phyloP scores from a whole-genome alignment of 768 basidiomycete species.

The Clitopilus passeckerianus region DNA sequence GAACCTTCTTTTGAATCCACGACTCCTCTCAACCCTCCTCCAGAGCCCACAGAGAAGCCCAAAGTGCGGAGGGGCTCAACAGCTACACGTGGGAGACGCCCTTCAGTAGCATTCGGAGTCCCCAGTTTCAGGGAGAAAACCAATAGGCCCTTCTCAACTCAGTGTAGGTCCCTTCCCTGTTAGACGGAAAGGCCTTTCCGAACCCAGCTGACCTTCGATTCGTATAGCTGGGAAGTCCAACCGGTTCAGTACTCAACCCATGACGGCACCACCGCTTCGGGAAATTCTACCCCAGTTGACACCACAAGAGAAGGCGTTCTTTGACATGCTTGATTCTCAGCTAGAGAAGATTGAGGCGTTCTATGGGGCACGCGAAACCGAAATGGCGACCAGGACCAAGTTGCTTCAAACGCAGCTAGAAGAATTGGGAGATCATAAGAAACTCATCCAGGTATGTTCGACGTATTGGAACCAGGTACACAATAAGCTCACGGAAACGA shows the following conservation, averaged over 20 bases:
- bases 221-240: background rate
- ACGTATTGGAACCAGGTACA: background rate
- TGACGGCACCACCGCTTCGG: slow-evolving; percentile 30
- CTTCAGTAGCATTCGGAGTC: background rate
- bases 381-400: slow-evolving; percentile 43
- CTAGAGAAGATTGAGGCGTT: slow-evolving; percentile 85
- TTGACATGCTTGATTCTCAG: slow-evolving; percentile 71
- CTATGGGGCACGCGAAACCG: slow-evolving; percentile 66
- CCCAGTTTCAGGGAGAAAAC: background rate
- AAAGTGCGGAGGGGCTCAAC: background rate
- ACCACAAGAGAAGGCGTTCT: slow-evolving; percentile 64
- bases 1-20: background rate
- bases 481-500: background rate
- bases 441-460: slow-evolving; percentile 45
- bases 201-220: background rate
- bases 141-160: background rate
- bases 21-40: background rate
- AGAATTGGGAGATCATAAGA: slow-evolving; percentile 69
- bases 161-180: background rate
- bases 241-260: background rate
- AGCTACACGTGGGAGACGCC: background rate
- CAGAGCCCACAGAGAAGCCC: background rate
- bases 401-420: slow-evolving; percentile 63
- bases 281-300: slow-evolving; percentile 53
- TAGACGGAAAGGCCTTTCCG: background rate